Conservation (phyloP, 2,329 filamentous ascomycete genomes). For the Amauroascus niger region DNA sequence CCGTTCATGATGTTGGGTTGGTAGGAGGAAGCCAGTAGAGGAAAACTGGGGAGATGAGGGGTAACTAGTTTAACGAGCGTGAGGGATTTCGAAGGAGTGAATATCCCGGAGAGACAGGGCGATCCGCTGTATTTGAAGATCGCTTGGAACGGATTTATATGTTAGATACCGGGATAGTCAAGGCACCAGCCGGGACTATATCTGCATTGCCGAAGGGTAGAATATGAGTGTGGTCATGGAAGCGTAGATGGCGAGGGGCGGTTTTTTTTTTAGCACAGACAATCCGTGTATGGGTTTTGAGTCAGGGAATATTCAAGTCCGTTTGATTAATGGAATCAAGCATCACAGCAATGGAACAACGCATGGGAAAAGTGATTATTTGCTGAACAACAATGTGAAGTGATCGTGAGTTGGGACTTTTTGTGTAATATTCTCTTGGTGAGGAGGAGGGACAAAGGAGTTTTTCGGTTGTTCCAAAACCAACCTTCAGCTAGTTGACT, state of each 20-base stretch:
- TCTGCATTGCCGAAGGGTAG: neutral
- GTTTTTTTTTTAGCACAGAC: neutral
- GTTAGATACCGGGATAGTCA: neutral
- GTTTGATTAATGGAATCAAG: neutral
- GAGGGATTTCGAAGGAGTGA: neutral
- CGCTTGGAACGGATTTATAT: neutral
- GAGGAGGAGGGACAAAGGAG: neutral
- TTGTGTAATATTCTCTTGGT: neutral
- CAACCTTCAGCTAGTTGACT: neutral
- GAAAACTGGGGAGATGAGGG: neutral
- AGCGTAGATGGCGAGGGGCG: neutral
- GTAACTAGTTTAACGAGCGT: neutral
- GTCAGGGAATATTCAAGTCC: slow-evolving; percentile 2
- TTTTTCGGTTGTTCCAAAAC: slow-evolving; percentile 1
- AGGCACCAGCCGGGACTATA: neutral
- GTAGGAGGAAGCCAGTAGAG: neutral
- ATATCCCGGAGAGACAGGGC: neutral
- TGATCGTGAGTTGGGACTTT: neutral
- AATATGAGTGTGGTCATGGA: neutral
- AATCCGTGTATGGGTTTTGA: neutral
- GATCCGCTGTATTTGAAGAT: neutral
- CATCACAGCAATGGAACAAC: neutral
- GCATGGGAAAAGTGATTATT: neutral
- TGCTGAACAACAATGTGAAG: neutral
- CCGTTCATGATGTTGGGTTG: neutral